phyloP scores from a whole-genome alignment of 768 basidiomycete genomes.

The Lactarius psammicola region DNA sequence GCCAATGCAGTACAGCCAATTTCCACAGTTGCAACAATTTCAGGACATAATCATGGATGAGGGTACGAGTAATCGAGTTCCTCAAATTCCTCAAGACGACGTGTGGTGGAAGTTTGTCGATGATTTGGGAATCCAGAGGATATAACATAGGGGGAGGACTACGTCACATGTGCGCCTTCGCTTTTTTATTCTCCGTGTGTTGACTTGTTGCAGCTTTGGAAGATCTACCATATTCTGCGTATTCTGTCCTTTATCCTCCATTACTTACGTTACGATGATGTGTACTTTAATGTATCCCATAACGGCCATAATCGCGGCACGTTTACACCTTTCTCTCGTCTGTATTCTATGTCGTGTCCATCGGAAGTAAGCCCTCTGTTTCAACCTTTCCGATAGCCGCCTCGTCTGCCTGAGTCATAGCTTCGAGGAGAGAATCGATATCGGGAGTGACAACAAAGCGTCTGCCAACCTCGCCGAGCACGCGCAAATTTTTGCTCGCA shows the following conservation, averaged over 20 bases:
- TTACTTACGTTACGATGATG: not conserved
- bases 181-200: not conserved
- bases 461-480: slow-evolving; percentile 85
- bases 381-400: slow-evolving; percentile 35
- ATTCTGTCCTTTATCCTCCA: not conserved
- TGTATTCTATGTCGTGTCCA: slow-evolving; percentile 43
- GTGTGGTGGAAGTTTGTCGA: slow-evolving; percentile 42
- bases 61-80: slow-evolving; percentile 18
- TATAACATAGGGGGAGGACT: too few species aligned
- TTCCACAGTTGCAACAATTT: slow-evolving; percentile 20
- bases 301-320: not conserved
- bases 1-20: slow-evolving; percentile 20
- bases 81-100: slow-evolving; percentile 36
- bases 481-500: slow-evolving; percentile 54
- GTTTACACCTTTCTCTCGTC: slow-evolving; percentile 9
- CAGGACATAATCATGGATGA: slow-evolving; percentile 18
- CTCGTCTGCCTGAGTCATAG: slow-evolving; percentile 57
- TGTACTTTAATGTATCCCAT: not conserved
- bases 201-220: not conserved
- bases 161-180: not conserved
- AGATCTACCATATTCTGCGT: not conserved
- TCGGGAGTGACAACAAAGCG: slow-evolving; percentile 84
- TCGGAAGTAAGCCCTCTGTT: slow-evolving; percentile 51
- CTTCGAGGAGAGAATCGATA: slow-evolving; percentile 66
- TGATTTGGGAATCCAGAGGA: slow-evolving; percentile 33